phyloP scores from a whole-genome alignment of 106 monocot genomes.

The Apostasia shenzhenica region DNA sequence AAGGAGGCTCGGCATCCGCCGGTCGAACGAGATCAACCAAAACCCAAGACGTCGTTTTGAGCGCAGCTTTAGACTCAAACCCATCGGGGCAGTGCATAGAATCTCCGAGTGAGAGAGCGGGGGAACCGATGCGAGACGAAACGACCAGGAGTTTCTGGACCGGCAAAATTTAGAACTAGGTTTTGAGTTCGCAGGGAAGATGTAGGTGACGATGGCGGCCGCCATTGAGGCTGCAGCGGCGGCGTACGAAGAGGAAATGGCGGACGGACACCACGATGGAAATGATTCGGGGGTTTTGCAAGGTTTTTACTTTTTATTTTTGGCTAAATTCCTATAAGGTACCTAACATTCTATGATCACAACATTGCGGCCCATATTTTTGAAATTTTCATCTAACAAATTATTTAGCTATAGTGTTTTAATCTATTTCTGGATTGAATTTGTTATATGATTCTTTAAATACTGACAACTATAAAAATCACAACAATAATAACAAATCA shows the following conservation, averaged over 20 bases:
- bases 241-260: neutral
- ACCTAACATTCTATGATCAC: too few relatives aligned
- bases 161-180: slow-evolving; percentile 10
- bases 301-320: neutral
- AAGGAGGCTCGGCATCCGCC: slow-evolving; percentile 1
- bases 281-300: slow-evolving; percentile 1
- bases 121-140: neutral
- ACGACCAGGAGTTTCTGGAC: neutral
- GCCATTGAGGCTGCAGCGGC: slow-evolving; percentile 9
- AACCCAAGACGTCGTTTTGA: neutral
- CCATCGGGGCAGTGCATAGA: neutral
- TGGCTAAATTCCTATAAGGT: too few relatives aligned
- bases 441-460: too few relatives aligned
- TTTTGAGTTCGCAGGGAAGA: slow-evolving; percentile 12
- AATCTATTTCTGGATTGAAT: too few relatives aligned
- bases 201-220: slow-evolving; percentile 13
- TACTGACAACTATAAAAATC: too few relatives aligned
- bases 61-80: neutral
- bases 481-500: too few relatives aligned
- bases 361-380: too few relatives aligned
- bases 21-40: slow-evolving; percentile 3
- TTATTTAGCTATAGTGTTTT: too few relatives aligned
- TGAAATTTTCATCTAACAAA: too few relatives aligned
- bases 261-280: neutral
- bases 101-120: neutral